Evolutionary conservation across 768 basidiomycete species (phyloP).

Genomic region (Auricularia sp.): DNA sequence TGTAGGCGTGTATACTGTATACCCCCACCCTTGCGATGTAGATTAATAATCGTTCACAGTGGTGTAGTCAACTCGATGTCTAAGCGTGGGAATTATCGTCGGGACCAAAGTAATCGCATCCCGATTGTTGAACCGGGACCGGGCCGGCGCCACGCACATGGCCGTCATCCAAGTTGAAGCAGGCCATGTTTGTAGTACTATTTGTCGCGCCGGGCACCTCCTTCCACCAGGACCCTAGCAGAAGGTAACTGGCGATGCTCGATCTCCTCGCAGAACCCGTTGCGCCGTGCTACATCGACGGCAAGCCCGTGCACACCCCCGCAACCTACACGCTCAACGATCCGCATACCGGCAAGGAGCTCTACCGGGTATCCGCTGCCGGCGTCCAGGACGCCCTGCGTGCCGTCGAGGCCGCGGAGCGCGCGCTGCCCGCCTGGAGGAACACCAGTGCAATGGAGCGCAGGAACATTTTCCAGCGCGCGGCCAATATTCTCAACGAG

Average conservation of each 20-base stretch:
- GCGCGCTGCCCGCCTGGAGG: conserved; percentile 4
- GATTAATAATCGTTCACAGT: too few species aligned
- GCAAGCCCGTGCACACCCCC: background rate
- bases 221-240: background rate
- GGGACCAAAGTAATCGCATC: too few species aligned
- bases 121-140: too few species aligned
- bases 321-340: background rate
- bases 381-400: background rate
- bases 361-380: background rate
- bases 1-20: too few species aligned
- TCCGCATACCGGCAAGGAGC: background rate
- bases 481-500: conserved; percentile 6
- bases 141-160: too few species aligned
- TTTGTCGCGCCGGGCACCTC: background rate
- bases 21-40: too few species aligned
- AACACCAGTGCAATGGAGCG: conserved; percentile 6
- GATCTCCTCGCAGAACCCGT: background rate
- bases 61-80: too few species aligned
- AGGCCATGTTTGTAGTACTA: background rate
- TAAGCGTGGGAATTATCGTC: too few species aligned
- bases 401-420: conserved; percentile 3
- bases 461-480: conserved; percentile 12
- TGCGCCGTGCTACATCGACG: background rate
- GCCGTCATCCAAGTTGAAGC: too few species aligned
- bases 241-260: background rate